Conservation (phyloP, 495 filamentous ascomycete genomes). For the Gamarada debralockiae region DNA sequence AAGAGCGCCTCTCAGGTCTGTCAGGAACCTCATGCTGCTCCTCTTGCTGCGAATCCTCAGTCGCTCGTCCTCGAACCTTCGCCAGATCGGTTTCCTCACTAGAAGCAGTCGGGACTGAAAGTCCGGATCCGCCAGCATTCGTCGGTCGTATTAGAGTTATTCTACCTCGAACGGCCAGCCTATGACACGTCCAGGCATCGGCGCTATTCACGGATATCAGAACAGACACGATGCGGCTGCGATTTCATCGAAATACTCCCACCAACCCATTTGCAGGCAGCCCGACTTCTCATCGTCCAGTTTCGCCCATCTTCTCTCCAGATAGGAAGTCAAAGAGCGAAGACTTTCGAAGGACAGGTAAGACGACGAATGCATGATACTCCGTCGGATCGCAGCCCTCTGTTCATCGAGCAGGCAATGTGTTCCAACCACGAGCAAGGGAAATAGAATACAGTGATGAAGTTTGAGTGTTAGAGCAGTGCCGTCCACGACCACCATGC, state of each 20-base stretch:
- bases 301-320: slow-evolving; percentile 19
- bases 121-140: too few relatives aligned
- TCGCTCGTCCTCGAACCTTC: too few relatives aligned
- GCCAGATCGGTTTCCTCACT: too few relatives aligned
- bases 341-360: slow-evolving; percentile 24
- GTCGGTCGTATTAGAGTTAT: too few relatives aligned
- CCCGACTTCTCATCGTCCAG: slow-evolving; percentile 8
- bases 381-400: slow-evolving; percentile 15
- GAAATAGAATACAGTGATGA: slow-evolving; percentile 25
- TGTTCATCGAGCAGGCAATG: slow-evolving; percentile 17
- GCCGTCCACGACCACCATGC: slow-evolving; percentile 18
- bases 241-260: slow-evolving; percentile 22
- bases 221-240: slow-evolving; percentile 23
- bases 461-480: slow-evolving; percentile 19
- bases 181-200: too few relatives aligned
- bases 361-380: slow-evolving; percentile 10
- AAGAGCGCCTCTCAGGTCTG: too few relatives aligned
- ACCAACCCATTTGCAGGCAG: slow-evolving; percentile 11
- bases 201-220: too few relatives aligned
- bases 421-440: slow-evolving; percentile 18
- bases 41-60: too few relatives aligned
- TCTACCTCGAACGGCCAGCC: too few relatives aligned
- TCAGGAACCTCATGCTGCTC: too few relatives aligned
- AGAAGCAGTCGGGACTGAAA: too few relatives aligned
- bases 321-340: slow-evolving; percentile 15